phyloP scores from a whole-genome alignment of 73 alveolate species.

The Paramecium caudatum region DNA sequence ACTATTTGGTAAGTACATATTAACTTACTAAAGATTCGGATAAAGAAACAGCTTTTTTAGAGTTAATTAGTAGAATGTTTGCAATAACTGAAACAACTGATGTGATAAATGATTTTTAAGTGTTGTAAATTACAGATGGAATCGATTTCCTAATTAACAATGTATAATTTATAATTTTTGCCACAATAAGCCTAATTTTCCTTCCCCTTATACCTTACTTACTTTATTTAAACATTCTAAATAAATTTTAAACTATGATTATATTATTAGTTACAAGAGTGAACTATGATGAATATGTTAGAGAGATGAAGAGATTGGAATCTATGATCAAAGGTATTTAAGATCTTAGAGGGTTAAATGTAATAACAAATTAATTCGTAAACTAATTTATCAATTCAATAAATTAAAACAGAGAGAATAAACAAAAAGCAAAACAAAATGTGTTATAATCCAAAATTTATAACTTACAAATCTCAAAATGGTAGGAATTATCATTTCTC shows the following conservation, averaged over 20 bases:
- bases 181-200: not conserved
- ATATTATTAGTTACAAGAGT: slow-evolving; percentile 54
- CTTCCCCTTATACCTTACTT: not conserved
- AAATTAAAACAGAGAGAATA: not conserved
- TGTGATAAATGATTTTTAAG: not conserved
- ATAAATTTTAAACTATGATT: not conserved
- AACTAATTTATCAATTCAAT: not conserved
- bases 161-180: not conserved
- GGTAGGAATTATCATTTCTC: not conserved
- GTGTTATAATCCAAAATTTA: slow-evolving; percentile 27
- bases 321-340: not conserved
- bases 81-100: not conserved
- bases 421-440: not conserved
- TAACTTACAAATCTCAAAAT: slow-evolving; percentile 13
- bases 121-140: not conserved
- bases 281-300: not conserved
- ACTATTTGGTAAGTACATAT: not conserved
- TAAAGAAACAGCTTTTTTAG: not conserved
- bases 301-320: not conserved
- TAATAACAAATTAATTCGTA: not conserved
- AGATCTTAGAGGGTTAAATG: not conserved
- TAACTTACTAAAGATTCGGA: not conserved
- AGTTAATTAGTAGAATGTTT: slow-evolving; percentile 5
- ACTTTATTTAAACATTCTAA: not conserved
- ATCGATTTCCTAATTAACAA: not conserved